Evolutionary conservation across 2,329 filamentous ascomycete species (phyloP).

Genomic region (Penicillium glabrum): DNA sequence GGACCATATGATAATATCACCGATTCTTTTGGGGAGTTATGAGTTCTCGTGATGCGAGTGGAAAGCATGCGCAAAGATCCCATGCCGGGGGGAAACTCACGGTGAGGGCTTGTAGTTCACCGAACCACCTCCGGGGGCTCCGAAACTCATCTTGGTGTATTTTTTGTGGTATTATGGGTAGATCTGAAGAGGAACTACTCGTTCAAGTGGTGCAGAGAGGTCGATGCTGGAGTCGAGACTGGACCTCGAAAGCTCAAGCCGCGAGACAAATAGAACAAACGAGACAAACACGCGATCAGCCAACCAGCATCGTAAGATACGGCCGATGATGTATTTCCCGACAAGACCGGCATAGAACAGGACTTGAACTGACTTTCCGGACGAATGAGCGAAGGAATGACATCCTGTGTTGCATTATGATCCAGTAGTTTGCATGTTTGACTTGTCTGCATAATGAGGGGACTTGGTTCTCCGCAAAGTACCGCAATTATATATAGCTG

Average conservation of each 20-base stretch:
- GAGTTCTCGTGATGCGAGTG: background rate
- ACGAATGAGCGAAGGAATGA: constrained; percentile 1
- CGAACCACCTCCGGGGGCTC: constrained; percentile 66
- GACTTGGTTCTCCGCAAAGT: background rate
- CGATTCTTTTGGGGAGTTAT: background rate
- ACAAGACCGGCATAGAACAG: background rate
- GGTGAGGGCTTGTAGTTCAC: constrained; percentile 68
- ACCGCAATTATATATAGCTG: background rate
- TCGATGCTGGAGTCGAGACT: background rate
- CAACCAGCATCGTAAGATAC: constrained; percentile 13
- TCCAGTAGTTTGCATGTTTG: background rate
- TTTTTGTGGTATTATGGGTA: background rate
- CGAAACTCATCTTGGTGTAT: constrained; percentile 55
- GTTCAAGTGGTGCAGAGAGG: background rate
- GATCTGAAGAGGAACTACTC: too few species aligned
- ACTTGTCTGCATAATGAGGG: background rate
- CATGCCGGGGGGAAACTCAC: constrained; percentile 47
- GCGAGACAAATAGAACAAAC: constrained; percentile 33
- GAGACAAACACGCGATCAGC: constrained; percentile 21
- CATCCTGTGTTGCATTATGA: background rate
- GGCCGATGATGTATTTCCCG: constrained; percentile 12
- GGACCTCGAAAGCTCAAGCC: constrained; percentile 6
- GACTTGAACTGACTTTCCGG: background rate
- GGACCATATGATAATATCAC: background rate
- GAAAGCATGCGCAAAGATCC: constrained; percentile 1